Evolutionary conservation across 2,329 filamentous ascomycete genomes (phyloP).

Genomic region (Colletotrichum sansevieriae): DNA sequence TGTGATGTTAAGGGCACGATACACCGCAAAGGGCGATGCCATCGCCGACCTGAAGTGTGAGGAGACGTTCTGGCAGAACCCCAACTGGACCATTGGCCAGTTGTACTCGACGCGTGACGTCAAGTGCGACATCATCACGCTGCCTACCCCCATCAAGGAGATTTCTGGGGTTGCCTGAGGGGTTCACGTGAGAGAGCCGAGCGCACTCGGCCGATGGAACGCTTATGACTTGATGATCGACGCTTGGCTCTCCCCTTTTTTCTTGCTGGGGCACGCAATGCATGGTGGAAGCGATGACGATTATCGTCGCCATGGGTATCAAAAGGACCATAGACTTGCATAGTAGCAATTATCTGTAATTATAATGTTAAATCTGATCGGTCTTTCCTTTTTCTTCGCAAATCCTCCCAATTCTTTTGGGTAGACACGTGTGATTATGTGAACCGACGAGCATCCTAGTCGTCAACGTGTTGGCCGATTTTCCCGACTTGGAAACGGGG

Average conservation of each 20-base stretch:
- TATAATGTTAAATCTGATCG: too few relatives aligned
- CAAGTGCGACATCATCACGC: slow-evolving; percentile 47
- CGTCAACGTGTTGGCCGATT: too few relatives aligned
- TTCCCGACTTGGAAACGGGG: too few relatives aligned
- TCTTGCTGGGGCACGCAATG: neutral
- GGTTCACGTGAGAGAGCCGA: neutral
- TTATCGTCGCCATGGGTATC: too few relatives aligned
- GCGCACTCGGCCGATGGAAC: neutral
- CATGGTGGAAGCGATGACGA: neutral
- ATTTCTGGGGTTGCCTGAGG: slow-evolving; percentile 47
- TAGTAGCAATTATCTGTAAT: too few relatives aligned
- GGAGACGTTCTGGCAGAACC: slow-evolving; percentile 47
- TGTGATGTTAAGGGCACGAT: slow-evolving; percentile 43
- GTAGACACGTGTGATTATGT: too few relatives aligned
- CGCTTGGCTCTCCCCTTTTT: neutral
- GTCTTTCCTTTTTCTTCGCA: too few relatives aligned
- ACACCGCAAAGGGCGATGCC: slow-evolving; percentile 47
- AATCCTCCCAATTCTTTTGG: too few relatives aligned
- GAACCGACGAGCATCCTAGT: too few relatives aligned
- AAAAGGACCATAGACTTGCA: too few relatives aligned
- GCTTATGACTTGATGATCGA: slow-evolving; percentile 26
- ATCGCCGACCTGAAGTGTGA: slow-evolving; percentile 49
- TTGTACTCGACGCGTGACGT: slow-evolving; percentile 49
- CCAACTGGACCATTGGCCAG: slow-evolving; percentile 49
- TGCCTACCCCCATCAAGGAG: slow-evolving; percentile 45